These are phyloP conservation scores for Castanea crenata DNA, from an alignment of 306 rosid species.

Conservation along the genomic window DNA sequence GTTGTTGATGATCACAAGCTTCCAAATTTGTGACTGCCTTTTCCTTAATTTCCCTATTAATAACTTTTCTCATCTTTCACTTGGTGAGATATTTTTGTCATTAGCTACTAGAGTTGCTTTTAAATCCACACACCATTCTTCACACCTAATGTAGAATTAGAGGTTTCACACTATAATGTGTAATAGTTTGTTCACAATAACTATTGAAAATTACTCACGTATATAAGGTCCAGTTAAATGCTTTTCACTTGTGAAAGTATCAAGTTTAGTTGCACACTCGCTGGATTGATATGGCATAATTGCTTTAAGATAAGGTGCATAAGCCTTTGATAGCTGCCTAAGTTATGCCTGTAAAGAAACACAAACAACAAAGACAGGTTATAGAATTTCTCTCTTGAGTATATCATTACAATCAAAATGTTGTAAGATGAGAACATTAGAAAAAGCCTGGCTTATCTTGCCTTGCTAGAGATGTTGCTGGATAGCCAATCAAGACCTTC, in stretches of 20 bases:
- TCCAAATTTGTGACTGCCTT: neutral
- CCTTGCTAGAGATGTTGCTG: conserved; percentile 66
- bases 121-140: too few species aligned
- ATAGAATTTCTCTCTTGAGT: neutral
- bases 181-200: neutral
- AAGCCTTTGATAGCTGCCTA: neutral
- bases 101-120: neutral
- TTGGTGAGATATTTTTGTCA: neutral
- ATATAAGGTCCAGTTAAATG: neutral
- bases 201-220: neutral
- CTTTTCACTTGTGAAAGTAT: conserved; percentile 1
- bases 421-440: neutral
- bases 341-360: neutral
- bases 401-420: neutral
- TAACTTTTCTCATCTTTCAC: neutral
- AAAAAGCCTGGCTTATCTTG: conserved; percentile 26
- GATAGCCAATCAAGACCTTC: conserved; percentile 95
- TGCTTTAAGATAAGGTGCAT: neutral
- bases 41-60: neutral
- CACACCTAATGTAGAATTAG: neutral
- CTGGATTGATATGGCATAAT: conserved; percentile 5
- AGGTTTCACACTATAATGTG: neutral
- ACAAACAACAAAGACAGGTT: conserved; percentile 1
- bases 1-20: neutral
- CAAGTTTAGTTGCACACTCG: neutral